A percentile compares a stretch with the other conserved stretches of the same genome.
phyloP scores from a whole-genome alignment of 345 rosid genomes.

The Anastatica hierochuntica region DNA sequence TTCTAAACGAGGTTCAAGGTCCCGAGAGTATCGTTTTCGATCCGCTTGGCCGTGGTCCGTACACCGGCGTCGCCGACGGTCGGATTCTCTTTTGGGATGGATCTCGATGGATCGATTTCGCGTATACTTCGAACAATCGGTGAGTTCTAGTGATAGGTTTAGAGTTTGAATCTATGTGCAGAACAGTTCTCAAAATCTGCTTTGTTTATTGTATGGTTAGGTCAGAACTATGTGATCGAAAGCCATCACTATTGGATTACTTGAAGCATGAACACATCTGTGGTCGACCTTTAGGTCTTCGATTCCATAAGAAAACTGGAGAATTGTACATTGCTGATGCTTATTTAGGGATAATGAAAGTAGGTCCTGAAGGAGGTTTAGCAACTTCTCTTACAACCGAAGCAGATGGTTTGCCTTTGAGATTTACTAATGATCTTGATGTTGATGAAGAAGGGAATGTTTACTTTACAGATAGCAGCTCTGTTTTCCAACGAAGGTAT shows the following conservation, averaged over 20 bases:
- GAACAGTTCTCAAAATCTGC: too few relatives aligned
- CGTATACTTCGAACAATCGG: conserved; percentile 21
- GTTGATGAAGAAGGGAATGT: conserved; percentile 74
- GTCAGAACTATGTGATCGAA: conserved; percentile 54
- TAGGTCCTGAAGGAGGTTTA: conserved; percentile 77
- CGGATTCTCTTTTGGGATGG: conserved; percentile 25
- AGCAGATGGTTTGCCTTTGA: conserved; percentile 73
- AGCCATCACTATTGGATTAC: conserved; percentile 47
- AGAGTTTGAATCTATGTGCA: too few relatives aligned
- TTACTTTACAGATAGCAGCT: conserved; percentile 92
- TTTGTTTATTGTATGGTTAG: conserved; percentile 31
- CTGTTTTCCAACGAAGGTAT: conserved; percentile 67
- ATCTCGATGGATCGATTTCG: conserved; percentile 20
- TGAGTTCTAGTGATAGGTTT: conserved; percentile 8
- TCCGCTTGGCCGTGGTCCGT: conserved; percentile 25
- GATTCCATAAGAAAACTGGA: conserved; percentile 66
- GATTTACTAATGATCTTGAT: conserved; percentile 87
- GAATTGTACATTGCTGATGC: conserved; percentile 92
- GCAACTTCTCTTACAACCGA: conserved; percentile 63
- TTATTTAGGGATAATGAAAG: conserved; percentile 82
- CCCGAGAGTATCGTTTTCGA: conserved; percentile 31
- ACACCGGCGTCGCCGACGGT: conserved; percentile 31
- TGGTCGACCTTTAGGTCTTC: conserved; percentile 87
- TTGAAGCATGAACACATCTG: conserved; percentile 77
- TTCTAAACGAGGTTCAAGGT: conserved; percentile 51